A percentile compares a stretch with the other conserved stretches of the same genome.
phyloP scores from a whole-genome alignment of 2,329 filamentous ascomycete genomes.

The Hymenoscyphus repandus region DNA sequence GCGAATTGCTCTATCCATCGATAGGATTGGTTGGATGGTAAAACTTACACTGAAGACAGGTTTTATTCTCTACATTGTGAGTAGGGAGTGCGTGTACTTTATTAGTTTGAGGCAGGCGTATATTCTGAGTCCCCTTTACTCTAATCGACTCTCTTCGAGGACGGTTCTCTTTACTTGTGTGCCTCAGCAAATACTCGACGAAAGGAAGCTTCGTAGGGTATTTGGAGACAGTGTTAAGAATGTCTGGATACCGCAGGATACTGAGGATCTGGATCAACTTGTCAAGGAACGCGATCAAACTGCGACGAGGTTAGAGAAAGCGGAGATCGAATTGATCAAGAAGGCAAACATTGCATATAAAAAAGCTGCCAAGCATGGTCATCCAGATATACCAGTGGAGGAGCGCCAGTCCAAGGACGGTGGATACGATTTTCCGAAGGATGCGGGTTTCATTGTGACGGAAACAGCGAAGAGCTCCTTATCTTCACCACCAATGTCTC shows the following conservation, averaged over 20 bases:
- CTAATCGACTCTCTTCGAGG: constrained; percentile 59
- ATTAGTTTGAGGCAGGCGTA: constrained; percentile 67
- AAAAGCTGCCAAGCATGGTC: constrained; percentile 47
- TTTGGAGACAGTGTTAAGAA: constrained; percentile 59
- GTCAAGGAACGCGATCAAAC: constrained; percentile 54
- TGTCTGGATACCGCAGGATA: constrained; percentile 58
- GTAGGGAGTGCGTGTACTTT: constrained; percentile 61
- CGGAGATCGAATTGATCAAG: constrained; percentile 58
- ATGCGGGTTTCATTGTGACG: constrained; percentile 4
- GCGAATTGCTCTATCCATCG: neutral
- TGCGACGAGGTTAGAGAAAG: constrained; percentile 57
- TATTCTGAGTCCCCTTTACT: constrained; percentile 59
- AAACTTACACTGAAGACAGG: constrained; percentile 16
- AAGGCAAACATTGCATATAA: constrained; percentile 50
- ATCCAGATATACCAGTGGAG: constrained; percentile 31
- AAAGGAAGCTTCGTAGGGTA: constrained; percentile 51
- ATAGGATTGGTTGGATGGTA: constrained; percentile 7
- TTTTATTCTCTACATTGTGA: constrained; percentile 63
- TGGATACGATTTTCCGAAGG: neutral
- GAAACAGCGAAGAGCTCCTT: constrained; percentile 4
- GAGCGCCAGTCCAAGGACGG: constrained; percentile 5
- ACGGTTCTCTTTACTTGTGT: constrained; percentile 64
- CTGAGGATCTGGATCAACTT: constrained; percentile 52
- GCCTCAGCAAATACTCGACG: constrained; percentile 53
- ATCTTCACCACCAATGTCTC: neutral